Evolutionary conservation across 108 stramenopile genomes (phyloP).

Genomic region (Cyclostephanos tholiformis): DNA sequence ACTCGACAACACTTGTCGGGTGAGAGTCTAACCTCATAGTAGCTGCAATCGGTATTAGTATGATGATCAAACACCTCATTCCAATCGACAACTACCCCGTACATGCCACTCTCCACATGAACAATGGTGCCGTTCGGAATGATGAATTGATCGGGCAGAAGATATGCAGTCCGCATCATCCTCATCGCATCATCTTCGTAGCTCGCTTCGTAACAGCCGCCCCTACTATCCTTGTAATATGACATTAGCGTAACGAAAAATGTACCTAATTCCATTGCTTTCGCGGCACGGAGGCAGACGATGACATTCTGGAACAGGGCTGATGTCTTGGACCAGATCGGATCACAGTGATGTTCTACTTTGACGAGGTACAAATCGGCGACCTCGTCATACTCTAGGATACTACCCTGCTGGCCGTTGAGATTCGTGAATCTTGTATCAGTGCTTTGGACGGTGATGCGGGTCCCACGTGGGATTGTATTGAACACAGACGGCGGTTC

Average conservation of each 20-base stretch:
- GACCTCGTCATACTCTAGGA: constrained; percentile 4
- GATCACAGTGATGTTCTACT: constrained; percentile 9
- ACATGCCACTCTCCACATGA: neutral
- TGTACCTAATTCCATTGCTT: constrained; percentile 8
- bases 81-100: constrained; percentile 10
- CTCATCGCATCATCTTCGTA: neutral
- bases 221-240: constrained; percentile 11
- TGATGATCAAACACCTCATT: neutral
- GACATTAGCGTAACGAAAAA: constrained; percentile 8
- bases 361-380: constrained; percentile 7
- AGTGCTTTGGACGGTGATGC: constrained; percentile 18
- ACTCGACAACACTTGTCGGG: neutral
- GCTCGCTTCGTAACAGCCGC: constrained; percentile 4
- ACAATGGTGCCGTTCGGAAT: constrained; percentile 14
- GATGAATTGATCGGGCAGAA: constrained; percentile 13
- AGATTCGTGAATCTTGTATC: neutral
- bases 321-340: constrained; percentile 8
- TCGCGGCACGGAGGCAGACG: constrained; percentile 13
- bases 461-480: constrained; percentile 5
- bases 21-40: constrained; percentile 2
- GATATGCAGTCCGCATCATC: constrained; percentile 3
- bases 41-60: constrained; percentile 2
- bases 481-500: neutral
- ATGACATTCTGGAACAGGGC: constrained; percentile 17
- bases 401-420: constrained; percentile 13